Evolutionary conservation across 106 monocot species (phyloP).

Genomic region (Narthecium ossifragum): DNA sequence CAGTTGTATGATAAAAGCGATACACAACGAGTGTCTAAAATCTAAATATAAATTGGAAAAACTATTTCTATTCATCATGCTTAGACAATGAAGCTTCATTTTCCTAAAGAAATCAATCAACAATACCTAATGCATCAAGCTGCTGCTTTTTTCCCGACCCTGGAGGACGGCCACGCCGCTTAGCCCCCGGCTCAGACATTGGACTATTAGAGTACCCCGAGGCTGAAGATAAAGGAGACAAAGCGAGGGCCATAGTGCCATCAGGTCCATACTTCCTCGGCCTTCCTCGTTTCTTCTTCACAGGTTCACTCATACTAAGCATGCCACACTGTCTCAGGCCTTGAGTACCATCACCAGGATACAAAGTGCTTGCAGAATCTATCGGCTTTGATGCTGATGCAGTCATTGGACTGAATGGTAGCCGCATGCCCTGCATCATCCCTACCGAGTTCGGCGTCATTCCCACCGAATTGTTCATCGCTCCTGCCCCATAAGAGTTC

Average conservation of each 20-base stretch:
- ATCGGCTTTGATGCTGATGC: slow-evolving; percentile 25
- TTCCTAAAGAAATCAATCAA: too few relatives aligned
- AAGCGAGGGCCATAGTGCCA: slow-evolving; percentile 48
- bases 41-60: too few relatives aligned
- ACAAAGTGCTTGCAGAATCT: slow-evolving; percentile 13
- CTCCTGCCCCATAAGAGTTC: slow-evolving; percentile 10
- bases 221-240: slow-evolving; percentile 27
- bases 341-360: slow-evolving; percentile 13
- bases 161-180: slow-evolving; percentile 51
- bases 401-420: slow-evolving; percentile 23
- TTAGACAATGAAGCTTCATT: too few relatives aligned
- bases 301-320: slow-evolving; percentile 31
- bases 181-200: slow-evolving; percentile 22
- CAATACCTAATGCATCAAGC: slow-evolving; percentile 55
- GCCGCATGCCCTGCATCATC: slow-evolving; percentile 25
- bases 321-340: slow-evolving; percentile 16
- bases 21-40: too few relatives aligned
- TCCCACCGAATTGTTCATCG: slow-evolving; percentile 14
- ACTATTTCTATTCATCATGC: too few relatives aligned
- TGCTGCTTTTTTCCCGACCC: slow-evolving; percentile 68
- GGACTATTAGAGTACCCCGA: slow-evolving; percentile 21
- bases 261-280: slow-evolving; percentile 76
- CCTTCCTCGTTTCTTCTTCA: slow-evolving; percentile 54
- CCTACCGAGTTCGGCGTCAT: slow-evolving; percentile 20
- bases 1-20: too few relatives aligned